These are phyloP conservation scores for Shiraia sp. DNA, from an alignment of 2,329 filamentous ascomycete genomes.

Conservation along the genomic window DNA sequence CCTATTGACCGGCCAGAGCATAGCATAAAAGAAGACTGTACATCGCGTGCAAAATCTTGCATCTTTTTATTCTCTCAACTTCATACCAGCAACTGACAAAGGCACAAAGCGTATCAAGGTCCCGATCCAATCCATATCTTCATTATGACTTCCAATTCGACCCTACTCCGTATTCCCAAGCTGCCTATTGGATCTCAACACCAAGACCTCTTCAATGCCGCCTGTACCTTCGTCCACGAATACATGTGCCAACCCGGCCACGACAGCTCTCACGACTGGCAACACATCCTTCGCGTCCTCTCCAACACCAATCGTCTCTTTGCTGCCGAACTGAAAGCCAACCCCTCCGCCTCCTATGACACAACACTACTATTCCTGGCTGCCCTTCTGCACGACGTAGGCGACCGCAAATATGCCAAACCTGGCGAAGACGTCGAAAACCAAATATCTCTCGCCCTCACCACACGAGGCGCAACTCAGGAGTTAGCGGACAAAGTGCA, in stretches of 20 bases:
- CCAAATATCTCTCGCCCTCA: slow-evolving; percentile 60
- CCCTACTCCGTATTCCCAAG: slow-evolving; percentile 21
- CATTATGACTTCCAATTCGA: slow-evolving; percentile 16
- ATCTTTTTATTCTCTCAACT: background rate
- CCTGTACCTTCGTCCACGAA: slow-evolving; percentile 36
- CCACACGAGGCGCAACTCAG: slow-evolving; percentile 59
- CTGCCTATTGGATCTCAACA: slow-evolving; percentile 26
- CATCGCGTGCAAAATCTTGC: too few relatives aligned
- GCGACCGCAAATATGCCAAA: slow-evolving; percentile 77
- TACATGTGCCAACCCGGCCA: slow-evolving; percentile 43
- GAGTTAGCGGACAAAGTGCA: slow-evolving; percentile 70
- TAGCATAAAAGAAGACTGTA: too few relatives aligned
- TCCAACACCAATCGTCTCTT: slow-evolving; percentile 71
- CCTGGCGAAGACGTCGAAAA: slow-evolving; percentile 59
- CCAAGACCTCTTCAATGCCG: slow-evolving; percentile 28
- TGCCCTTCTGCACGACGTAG: slow-evolving; percentile 74
- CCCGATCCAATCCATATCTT: background rate
- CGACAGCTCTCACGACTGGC: slow-evolving; percentile 86
- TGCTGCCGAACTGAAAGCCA: slow-evolving; percentile 49
- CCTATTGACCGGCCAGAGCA: too few relatives aligned
- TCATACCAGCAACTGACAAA: background rate
- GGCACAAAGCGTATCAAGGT: too few relatives aligned
- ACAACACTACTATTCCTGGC: slow-evolving; percentile 65
- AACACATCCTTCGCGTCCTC: slow-evolving; percentile 79
- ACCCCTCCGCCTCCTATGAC: slow-evolving; percentile 50